phyloP scores from a whole-genome alignment of 768 basidiomycete species.

The Podaxis sp. region DNA sequence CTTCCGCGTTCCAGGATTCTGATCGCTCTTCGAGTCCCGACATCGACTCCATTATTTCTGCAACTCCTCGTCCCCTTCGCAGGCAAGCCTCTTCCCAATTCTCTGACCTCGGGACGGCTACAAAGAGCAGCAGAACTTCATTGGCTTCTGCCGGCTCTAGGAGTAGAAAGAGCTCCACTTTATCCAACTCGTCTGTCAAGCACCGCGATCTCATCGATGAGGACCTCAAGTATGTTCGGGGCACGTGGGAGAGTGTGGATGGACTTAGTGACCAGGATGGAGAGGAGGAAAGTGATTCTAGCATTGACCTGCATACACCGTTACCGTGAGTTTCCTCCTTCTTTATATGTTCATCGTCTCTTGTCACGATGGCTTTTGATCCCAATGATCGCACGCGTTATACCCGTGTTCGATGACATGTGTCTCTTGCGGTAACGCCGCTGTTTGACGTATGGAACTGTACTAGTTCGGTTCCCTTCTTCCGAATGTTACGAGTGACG shows the following conservation, averaged over 20 bases:
- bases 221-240: constrained; percentile 4
- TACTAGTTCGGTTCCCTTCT: background rate
- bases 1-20: background rate
- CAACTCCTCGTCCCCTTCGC: constrained; percentile 17
- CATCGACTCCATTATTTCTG: constrained; percentile 20
- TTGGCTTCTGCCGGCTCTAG: constrained; percentile 8
- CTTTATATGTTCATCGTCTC: constrained; percentile 7
- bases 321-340: constrained; percentile 48
- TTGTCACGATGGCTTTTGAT: background rate
- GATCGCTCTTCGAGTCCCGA: constrained; percentile 21
- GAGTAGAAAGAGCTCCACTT: constrained; percentile 11
- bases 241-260: constrained; percentile 12
- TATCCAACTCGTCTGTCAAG: background rate
- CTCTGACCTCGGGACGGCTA: constrained; percentile 2
- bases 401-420: background rate
- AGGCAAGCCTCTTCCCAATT: constrained; percentile 1
- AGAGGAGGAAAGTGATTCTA: constrained; percentile 39
- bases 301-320: constrained; percentile 64
- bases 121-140: background rate
- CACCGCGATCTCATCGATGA: background rate
- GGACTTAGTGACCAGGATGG: constrained; percentile 12
- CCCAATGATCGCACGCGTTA: background rate
- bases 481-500: background rate
- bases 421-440: too few species aligned
- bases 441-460: too few species aligned